phyloP scores from a whole-genome alignment of 306 rosid species.

The Coriaria nepalensis region DNA sequence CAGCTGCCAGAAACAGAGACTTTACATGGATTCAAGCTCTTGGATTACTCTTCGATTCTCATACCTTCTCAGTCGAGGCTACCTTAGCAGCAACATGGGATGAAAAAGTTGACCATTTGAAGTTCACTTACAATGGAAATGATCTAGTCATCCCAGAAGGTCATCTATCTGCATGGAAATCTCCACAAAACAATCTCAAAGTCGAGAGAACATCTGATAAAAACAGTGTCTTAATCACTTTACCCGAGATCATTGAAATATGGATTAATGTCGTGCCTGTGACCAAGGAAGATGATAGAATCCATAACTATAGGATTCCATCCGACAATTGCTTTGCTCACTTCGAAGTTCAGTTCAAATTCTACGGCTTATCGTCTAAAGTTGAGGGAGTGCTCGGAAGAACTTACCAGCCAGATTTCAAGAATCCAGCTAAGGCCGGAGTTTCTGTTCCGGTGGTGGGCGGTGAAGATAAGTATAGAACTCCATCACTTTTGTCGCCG shows the following conservation, averaged over 20 bases:
- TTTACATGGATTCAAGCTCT: slow-evolving; percentile 85
- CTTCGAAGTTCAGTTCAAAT: slow-evolving; percentile 75
- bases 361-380: slow-evolving; percentile 40
- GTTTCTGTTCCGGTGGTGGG: slow-evolving; percentile 78
- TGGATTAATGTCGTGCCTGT: slow-evolving; percentile 60
- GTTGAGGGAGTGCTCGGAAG: slow-evolving; percentile 85
- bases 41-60: slow-evolving; percentile 44
- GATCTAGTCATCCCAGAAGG: slow-evolving; percentile 39
- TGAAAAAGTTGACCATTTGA: slow-evolving; percentile 35
- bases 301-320: slow-evolving; percentile 65
- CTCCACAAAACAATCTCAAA: slow-evolving; percentile 19
- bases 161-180: slow-evolving; percentile 38
- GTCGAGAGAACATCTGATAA: slow-evolving; percentile 53
- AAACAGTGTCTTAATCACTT: slow-evolving; percentile 38
- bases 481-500: slow-evolving; percentile 53
- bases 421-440: slow-evolving; percentile 58
- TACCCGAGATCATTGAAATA: slow-evolving; percentile 47
- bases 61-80: slow-evolving; percentile 49
- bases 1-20: slow-evolving; percentile 40
- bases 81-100: slow-evolving; percentile 37
- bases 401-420: slow-evolving; percentile 69
- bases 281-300: slow-evolving; percentile 60
- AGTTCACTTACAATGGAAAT: slow-evolving; percentile 33
- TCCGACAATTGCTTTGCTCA: slow-evolving; percentile 60
- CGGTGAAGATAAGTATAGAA: slow-evolving; percentile 63